Evolutionary conservation across 768 basidiomycete species (phyloP).

Genomic region (Tulasnella calospora): DNA sequence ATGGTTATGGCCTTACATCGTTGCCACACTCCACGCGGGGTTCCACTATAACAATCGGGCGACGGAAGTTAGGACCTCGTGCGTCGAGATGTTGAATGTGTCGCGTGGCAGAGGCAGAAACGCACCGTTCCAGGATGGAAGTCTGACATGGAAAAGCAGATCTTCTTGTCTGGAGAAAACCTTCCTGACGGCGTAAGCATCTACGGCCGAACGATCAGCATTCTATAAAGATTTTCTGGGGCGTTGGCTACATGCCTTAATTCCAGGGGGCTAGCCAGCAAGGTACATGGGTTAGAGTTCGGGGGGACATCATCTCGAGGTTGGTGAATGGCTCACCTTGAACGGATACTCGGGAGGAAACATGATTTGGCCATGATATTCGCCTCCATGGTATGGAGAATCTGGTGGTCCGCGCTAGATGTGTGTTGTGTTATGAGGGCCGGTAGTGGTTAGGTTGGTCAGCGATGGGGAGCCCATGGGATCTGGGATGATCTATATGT

Average conservation of each 20-base stretch:
- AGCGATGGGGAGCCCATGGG: neutral
- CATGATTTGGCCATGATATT: slow-evolving; percentile 87
- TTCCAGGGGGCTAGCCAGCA: slow-evolving; percentile 65
- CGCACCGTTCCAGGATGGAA: slow-evolving; percentile 84
- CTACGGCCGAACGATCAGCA: slow-evolving; percentile 39
- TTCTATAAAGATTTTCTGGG: neutral
- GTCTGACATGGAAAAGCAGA: slow-evolving; percentile 97
- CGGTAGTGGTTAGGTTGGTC: slow-evolving; percentile 1
- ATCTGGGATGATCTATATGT: neutral
- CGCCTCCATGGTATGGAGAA: slow-evolving; percentile 83
- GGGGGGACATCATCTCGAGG: neutral
- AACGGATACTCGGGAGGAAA: slow-evolving; percentile 96
- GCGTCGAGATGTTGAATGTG: neutral
- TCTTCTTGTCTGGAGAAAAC: slow-evolving; percentile 89
- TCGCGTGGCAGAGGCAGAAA: slow-evolving; percentile 27
- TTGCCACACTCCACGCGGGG: slow-evolving; percentile 91
- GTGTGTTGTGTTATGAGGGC: neutral
- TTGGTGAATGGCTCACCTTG: slow-evolving; percentile 43
- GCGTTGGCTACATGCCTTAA: slow-evolving; percentile 58
- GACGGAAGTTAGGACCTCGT: neutral
- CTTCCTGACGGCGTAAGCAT: slow-evolving; percentile 89
- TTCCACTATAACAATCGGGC: slow-evolving; percentile 60
- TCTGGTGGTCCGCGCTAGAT: slow-evolving; percentile 86
- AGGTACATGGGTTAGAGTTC: neutral
- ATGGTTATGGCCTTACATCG: slow-evolving; percentile 60